phyloP scores from a whole-genome alignment of 495 filamentous ascomycete species.

The Aspergillus haitiensis region DNA sequence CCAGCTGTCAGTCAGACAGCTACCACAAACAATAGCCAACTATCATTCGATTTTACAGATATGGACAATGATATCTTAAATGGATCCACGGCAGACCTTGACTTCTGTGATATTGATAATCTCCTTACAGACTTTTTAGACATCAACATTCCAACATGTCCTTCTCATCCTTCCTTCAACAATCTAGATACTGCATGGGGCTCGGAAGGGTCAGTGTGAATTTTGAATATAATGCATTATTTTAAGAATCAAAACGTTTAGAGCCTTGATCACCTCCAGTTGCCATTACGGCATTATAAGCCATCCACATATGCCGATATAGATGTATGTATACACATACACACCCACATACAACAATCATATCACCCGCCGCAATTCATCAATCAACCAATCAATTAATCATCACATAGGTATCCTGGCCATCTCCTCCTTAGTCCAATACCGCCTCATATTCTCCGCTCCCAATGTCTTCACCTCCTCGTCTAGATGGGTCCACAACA shows the following conservation, averaged over 20 bases:
- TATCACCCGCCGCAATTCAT: no score
- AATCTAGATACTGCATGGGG: conserved; percentile 12
- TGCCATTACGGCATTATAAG: no score
- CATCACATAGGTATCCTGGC: conserved; percentile 64
- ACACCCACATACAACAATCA: no score
- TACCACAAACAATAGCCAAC: not conserved
- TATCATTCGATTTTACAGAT: conserved; percentile 16
- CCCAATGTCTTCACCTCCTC: conserved; percentile 69
- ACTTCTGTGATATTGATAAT: conserved; percentile 20
- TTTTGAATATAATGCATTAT: not conserved
- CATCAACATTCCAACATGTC: conserved; percentile 24
- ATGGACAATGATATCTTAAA: not conserved
- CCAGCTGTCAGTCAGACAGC: not conserved
- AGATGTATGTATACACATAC: no score
- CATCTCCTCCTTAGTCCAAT: conserved; percentile 80
- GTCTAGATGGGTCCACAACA: conserved; percentile 72
- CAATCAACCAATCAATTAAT: no score
- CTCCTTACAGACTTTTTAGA: conserved; percentile 28
- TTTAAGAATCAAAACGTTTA: no score
- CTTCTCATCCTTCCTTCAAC: conserved; percentile 15
- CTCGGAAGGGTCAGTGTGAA: not conserved
- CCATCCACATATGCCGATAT: no score
- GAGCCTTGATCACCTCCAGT: no score
- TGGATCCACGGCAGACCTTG: not conserved
- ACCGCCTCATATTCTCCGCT: conserved; percentile 85